Base-by-base conservation (phyloP, 768 basidiomycete genomes). In the Phylloporus sp. region DNA sequence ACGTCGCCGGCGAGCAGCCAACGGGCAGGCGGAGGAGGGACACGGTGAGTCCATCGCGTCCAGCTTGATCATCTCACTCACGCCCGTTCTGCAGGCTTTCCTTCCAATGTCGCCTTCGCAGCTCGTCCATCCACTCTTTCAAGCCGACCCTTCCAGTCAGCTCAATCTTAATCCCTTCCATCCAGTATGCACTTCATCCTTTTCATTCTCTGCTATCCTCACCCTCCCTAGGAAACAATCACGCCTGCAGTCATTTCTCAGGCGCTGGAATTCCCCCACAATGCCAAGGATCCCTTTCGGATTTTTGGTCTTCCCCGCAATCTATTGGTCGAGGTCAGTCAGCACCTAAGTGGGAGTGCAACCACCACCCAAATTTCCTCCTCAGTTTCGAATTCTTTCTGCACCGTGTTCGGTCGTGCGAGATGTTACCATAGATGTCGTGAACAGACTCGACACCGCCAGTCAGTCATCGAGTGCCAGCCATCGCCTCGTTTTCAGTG, bases 351-450 rank as follows among this genome's bases (percentile, higher is more conserved):
- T 20, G 11, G 26, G 20, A 22, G 22, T 18, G 5, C 32, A 4
- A 10, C 13, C 38, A 28, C 11, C 18, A 17, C 21, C 17, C 10
- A 21, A 37, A 7, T 38, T 18, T 42, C 32, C 13, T 10, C 9
- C 28, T 22, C 53, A 90, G 84, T 88, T 79, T 60, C 75, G 81
- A 18, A 66, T 93, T 35, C 74, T 93, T 8, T 78, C 82, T 1
- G 72, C 73, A 44, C 86, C 90, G 0, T 83, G 76, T 37, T 82
- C 87, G 0, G 81, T 94, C 5, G 71, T 91, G 6, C 78, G 91
- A 33, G 70, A 79, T 35, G 68, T 77, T 24, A 92, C 91, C 0
- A 60, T 88, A 10, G 73, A 76, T 6, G 59, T 79, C 3, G 60
- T 77, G 4, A 69, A 80, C 9, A 64, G 63, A 46, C 63, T 93